Conservation (phyloP, 2,329 filamentous ascomycete species). For the Sclerotinia minor region DNA sequence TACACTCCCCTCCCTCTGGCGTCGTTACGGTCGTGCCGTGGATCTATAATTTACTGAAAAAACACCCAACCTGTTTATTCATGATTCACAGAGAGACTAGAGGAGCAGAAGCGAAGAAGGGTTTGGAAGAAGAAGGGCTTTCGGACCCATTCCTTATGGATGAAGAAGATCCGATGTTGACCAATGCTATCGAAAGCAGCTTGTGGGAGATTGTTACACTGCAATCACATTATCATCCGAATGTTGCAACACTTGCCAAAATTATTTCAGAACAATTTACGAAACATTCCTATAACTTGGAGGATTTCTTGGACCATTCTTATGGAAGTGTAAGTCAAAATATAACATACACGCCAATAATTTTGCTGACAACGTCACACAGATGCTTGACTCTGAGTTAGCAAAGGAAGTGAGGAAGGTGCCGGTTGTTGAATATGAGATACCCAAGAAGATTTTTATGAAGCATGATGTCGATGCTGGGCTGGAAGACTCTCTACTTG, state of each 20-base stretch:
- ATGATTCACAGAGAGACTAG: conserved; percentile 83
- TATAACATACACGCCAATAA: neutral
- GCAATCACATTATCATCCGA: conserved; percentile 93
- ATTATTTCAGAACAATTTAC: conserved; percentile 97
- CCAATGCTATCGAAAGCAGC: conserved; percentile 84
- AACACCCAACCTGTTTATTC: conserved; percentile 87
- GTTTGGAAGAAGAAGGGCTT: conserved; percentile 60
- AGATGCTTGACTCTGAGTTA: conserved; percentile 84
- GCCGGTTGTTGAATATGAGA: conserved; percentile 90
- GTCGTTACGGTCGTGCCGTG: conserved; percentile 88
- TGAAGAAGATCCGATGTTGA: conserved; percentile 81
- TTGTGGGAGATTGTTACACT: conserved; percentile 93
- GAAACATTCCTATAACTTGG: conserved; percentile 90
- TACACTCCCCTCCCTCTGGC: conserved; percentile 86
- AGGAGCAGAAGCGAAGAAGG: conserved; percentile 56
- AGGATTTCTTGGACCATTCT: conserved; percentile 95
- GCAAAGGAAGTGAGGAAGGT: conserved; percentile 79
- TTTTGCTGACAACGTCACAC: conserved; percentile 40
- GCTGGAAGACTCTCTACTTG: conserved; percentile 55
- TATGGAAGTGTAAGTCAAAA: conserved; percentile 69
- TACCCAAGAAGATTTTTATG: conserved; percentile 56
- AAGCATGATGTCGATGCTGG: conserved; percentile 50
- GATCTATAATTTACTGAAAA: conserved; percentile 91
- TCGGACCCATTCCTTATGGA: conserved; percentile 74
- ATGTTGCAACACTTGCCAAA: conserved; percentile 89